Base-by-base conservation (phyloP, 2,329 filamentous ascomycete species). In the Epicoccum nigrum region DNA sequence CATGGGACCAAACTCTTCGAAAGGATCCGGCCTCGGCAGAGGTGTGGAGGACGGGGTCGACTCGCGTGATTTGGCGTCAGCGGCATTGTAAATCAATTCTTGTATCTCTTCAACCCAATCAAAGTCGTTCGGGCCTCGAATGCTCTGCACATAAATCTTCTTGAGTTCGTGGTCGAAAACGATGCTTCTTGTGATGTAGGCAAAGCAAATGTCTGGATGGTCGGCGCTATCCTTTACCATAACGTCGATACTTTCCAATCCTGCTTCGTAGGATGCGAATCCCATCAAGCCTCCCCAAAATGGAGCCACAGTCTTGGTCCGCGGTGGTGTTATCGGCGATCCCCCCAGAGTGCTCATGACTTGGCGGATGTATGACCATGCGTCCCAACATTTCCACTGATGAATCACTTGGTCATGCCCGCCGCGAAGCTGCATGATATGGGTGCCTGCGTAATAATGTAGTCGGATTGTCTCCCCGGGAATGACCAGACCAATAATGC, bases 241-340 rank as follows among this genome's bases (percentile, higher is more conserved):
- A 17, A 88, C 76, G 41, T 77, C 72, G 45, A 86, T 85, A 15
- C 80, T 84, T 58, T 80, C 77, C 1, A 95, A 76, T 0, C 90
- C 90, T 68, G 92, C 84, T 70, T 96, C 92, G 54, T 96, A 96
- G 0, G 89, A 91, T 42, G 91, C 82, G 64, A 88, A 95, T 0
- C 92, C 92, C 74, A 96, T 84, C 52, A 96, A 86, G 0, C 92
- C 92, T 43, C 90, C 92, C 73, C 89, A 85, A 68, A 96, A 96
- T 0, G 89, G 83, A 0, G 75, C 74, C 28, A 65, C 70, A 7
- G 65, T 72, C 6, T 58, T 43, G 12, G 57, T 67, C 1, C 51
- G 54, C 30, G 70, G 70, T 35, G 54, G 55, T 23, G 46, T 59
- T 20, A 51, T 53, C 16, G 71, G 72, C 45, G 62, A 68, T 4